Base-by-base conservation (phyloP, 805 yeast species). In the Kurtzmaniella fragi region DNA sequence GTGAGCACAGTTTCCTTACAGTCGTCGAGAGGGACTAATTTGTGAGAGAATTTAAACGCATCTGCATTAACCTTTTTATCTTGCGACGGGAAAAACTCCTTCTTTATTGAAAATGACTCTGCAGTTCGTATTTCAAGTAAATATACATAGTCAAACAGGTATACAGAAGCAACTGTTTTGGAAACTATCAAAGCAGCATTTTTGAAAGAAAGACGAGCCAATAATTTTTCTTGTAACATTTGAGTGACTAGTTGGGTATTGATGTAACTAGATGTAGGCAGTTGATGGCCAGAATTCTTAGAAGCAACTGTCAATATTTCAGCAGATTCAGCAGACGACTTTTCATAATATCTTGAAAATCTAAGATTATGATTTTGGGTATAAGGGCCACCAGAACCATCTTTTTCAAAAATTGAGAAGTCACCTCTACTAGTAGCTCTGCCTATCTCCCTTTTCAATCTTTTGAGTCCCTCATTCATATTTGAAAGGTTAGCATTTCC, bases 341-440 rank as follows among this genome's bases (percentile, higher is more conserved):
- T 20, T 20, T 20, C 25, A 20, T 5, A 20, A 20, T 20, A 34
- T 37, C 63, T 61, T 35, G 64, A 59, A 46, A 71, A 69, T 41
- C 73, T 59, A 39, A 77, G 66, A 41, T 62, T 69, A 34, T 64
- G 62, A 46, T 73, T 73, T 39, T 67, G 80, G 3, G 68, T 62
- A 47, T 78, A 80, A n/a, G 80, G 73, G 12, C 73, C 71, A 12
- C 84, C 85, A 5, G 83, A 75, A 0, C 84, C 84, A 57, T 80
- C 84, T 43, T 71, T 72, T 46, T 79, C 85, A 53, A 75, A 78
- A 1, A 77, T 71, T 2, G 77, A 63, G 17, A 33, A 13, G 13
- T 54, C 52, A 0, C 67, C 66, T 34, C 61, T 61, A 40, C 77
- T 62, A 1, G 84, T 79, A 5, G 84, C 82, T 55, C 84, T 65